These are phyloP conservation scores for Ophiostoma novo-ulmi DNA, from an alignment of 2,329 filamentous ascomycete genomes.

Conservation along the genomic window DNA sequence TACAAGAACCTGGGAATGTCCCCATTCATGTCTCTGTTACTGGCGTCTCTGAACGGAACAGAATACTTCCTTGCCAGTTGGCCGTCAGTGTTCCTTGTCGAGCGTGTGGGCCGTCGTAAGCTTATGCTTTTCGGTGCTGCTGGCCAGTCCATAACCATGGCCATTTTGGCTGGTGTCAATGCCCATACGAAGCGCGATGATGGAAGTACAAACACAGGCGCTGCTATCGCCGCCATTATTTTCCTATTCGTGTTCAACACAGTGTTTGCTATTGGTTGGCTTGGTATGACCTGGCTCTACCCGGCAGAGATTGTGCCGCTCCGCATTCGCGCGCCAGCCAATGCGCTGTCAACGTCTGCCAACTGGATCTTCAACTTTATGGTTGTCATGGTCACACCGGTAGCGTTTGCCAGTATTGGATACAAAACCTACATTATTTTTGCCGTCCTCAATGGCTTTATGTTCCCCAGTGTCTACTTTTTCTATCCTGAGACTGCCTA, in stretches of 20 bases:
- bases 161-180: conserved; percentile 42
- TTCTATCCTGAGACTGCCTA: conserved; percentile 51
- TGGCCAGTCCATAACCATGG: conserved; percentile 54
- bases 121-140: conserved; percentile 45
- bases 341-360: conserved; percentile 49
- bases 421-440: conserved; percentile 55
- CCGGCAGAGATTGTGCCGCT: conserved; percentile 53
- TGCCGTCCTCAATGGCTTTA: conserved; percentile 48
- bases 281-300: conserved; percentile 55
- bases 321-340: conserved; percentile 51
- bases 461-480: conserved; percentile 49
- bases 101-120: conserved; percentile 28
- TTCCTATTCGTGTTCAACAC: conserved; percentile 50
- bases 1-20: conserved; percentile 28
- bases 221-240: conserved; percentile 29
- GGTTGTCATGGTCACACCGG: conserved; percentile 59
- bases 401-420: conserved; percentile 49
- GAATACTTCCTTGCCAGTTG: conserved; percentile 27
- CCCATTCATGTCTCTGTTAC: conserved; percentile 25
- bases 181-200: conserved; percentile 28
- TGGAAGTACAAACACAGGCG: conserved; percentile 34
- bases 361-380: conserved; percentile 42
- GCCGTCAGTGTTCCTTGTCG: conserved; percentile 27
- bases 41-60: conserved; percentile 28
- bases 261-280: conserved; percentile 50